Evolutionary conservation across 1,284 basidiomycete species (phyloP).

Genomic region (Moesziomyces globuligerus): DNA sequence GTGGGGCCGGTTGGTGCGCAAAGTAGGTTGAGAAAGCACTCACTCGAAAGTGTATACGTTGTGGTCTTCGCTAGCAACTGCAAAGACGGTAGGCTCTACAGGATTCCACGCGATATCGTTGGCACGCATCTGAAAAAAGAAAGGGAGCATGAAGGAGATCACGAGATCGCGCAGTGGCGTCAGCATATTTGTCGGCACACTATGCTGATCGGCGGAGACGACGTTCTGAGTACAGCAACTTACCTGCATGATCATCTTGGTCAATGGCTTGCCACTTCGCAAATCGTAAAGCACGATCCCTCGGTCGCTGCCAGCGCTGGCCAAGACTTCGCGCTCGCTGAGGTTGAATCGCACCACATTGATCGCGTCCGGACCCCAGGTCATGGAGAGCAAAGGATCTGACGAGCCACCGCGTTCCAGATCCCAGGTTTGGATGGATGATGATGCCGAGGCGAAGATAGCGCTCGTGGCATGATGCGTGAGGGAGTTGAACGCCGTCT

Average conservation of each 20-base stretch:
- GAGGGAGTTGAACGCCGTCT: constrained; percentile 76
- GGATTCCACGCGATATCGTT: constrained; percentile 96
- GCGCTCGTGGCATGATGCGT: constrained; percentile 89
- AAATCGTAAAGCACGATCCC: constrained; percentile 97
- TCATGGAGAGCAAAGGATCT: constrained; percentile 69
- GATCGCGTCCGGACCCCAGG: constrained; percentile 78
- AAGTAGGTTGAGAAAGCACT: too few species aligned
- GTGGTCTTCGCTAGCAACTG: constrained; percentile 96
- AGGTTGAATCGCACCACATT: constrained; percentile 90
- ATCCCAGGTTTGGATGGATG: constrained; percentile 95
- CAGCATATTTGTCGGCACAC: too few species aligned
- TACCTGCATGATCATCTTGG: constrained; percentile 88
- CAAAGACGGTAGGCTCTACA: constrained; percentile 87
- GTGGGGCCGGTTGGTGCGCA: too few species aligned
- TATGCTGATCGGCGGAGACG: too few species aligned
- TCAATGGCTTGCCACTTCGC: constrained; percentile 91
- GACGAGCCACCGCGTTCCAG: constrained; percentile 81
- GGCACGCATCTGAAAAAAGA: constrained; percentile 67
- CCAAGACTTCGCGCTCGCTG: constrained; percentile 90
- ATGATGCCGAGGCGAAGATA: constrained; percentile 92
- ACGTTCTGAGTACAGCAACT: too few species aligned
- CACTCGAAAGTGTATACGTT: constrained; percentile 95
- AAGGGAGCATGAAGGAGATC: background rate
- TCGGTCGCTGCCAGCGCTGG: constrained; percentile 90
- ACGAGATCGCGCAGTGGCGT: too few species aligned